phyloP scores from a whole-genome alignment of 305 asterid species.

The Ruellia speciosa region DNA sequence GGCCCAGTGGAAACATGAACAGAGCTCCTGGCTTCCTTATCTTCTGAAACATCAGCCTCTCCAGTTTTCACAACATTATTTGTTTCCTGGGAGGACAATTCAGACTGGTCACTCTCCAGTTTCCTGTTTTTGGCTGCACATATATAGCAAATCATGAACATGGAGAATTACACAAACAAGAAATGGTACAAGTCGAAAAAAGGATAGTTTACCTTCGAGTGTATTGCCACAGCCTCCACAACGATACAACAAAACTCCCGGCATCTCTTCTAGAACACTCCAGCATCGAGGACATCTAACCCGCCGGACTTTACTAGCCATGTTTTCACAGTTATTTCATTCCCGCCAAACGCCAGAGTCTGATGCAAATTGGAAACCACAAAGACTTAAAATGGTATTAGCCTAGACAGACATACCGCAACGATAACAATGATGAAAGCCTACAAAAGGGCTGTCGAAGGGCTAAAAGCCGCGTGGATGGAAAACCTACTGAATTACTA shows the following conservation, averaged over 20 bases:
- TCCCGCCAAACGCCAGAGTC: neutral
- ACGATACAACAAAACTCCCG: conserved; percentile 49
- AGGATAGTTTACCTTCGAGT: conserved; percentile 48
- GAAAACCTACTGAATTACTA: too few species aligned
- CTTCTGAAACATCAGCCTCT: conserved; percentile 16
- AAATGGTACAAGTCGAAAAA: neutral
- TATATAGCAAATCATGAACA: neutral
- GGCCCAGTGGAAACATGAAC: neutral
- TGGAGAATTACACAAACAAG: neutral
- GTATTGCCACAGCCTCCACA: conserved; percentile 81
- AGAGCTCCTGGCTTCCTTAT: conserved; percentile 26
- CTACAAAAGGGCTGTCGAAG: too few species aligned
- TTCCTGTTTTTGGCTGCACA: conserved; percentile 53
- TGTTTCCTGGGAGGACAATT: conserved; percentile 20
- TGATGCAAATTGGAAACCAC: too few species aligned
- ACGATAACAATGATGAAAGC: too few species aligned
- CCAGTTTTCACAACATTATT: neutral
- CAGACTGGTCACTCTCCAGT: conserved; percentile 20
- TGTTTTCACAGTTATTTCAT: neutral
- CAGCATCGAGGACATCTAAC: conserved; percentile 77
- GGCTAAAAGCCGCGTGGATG: too few species aligned
- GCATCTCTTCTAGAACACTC: conserved; percentile 51
- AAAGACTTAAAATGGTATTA: too few species aligned
- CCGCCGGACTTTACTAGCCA: conserved; percentile 35
- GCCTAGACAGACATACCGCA: too few species aligned